Conservation (phyloP, 129 eudicot genomes). For the Chrysanthemum makinoi region DNA sequence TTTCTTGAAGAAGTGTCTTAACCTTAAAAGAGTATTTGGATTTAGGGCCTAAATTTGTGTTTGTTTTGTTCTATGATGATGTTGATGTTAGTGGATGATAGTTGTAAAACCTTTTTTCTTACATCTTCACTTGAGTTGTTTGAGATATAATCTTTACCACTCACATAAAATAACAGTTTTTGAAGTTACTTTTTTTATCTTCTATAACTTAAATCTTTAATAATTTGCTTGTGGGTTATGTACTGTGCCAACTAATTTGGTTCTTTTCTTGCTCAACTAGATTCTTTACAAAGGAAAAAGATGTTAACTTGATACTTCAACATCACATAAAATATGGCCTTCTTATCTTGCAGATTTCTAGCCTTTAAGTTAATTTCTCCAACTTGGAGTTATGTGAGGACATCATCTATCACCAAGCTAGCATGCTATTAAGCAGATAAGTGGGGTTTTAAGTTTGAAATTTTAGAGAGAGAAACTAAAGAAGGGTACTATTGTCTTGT, state of each 20-base stretch:
- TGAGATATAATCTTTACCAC: conserved; percentile 17
- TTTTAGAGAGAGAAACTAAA: conserved; percentile 37
- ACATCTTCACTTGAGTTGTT: conserved; percentile 22
- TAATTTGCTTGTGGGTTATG: conserved; percentile 28
- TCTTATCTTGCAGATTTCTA: conserved; percentile 41
- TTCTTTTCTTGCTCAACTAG: conserved; percentile 45
- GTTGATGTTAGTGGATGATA: conserved; percentile 10
- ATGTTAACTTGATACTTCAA: conserved; percentile 26
- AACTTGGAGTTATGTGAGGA: conserved; percentile 36
- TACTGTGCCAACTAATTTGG: conserved; percentile 34
- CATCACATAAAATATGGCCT: conserved; percentile 53
- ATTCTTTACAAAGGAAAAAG: conserved; percentile 19
- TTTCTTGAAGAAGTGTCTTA: neutral
- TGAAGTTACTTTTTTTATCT: conserved; percentile 35
- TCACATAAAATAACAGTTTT: conserved; percentile 75
- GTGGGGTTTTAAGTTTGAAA: conserved; percentile 38
- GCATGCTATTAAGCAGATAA: conserved; percentile 32
- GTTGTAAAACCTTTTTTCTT: conserved; percentile 15
- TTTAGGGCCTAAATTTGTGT: conserved; percentile 27
- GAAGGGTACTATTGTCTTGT: conserved; percentile 25
- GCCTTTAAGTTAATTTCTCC: neutral
- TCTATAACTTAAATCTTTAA: conserved; percentile 19
- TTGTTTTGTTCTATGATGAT: conserved; percentile 12
- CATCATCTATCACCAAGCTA: conserved; percentile 28
- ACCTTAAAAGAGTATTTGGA: conserved; percentile 14